phyloP scores from a whole-genome alignment of 2,329 filamentous ascomycete genomes.

The Furcasterigmium sp. region DNA sequence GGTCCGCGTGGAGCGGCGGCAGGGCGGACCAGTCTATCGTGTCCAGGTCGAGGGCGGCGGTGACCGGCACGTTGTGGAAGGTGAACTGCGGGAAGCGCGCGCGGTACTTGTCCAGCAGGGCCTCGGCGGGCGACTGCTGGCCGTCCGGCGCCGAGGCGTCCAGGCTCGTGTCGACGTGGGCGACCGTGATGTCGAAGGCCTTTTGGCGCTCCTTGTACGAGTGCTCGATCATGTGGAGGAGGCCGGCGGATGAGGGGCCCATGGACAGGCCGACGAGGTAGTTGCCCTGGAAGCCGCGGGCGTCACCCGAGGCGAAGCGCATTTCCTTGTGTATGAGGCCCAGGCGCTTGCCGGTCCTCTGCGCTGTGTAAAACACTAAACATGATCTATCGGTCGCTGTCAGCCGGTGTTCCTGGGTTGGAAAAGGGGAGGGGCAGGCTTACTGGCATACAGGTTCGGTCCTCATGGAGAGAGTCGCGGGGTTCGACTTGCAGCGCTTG shows the following conservation, averaged over 20 bases:
- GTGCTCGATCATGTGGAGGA: slow-evolving; percentile 72
- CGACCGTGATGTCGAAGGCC: slow-evolving; percentile 62
- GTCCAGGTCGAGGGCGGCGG: slow-evolving; percentile 49
- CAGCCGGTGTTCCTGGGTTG: slow-evolving; percentile 6
- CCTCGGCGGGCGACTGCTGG: slow-evolving; percentile 26
- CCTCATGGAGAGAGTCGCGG: slow-evolving; percentile 14
- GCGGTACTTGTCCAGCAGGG: slow-evolving; percentile 48
- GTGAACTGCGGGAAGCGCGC: slow-evolving; percentile 59
- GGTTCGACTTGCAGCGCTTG: slow-evolving; percentile 14
- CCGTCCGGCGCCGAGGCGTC: slow-evolving; percentile 2
- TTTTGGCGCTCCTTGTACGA: slow-evolving; percentile 58
- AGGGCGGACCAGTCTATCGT: slow-evolving; percentile 51
- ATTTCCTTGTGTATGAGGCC: slow-evolving; percentile 45
- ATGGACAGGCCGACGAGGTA: slow-evolving; percentile 79
- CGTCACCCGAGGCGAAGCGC: slow-evolving; percentile 27
- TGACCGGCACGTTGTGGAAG: slow-evolving; percentile 60
- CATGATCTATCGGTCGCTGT: slow-evolving; percentile 42
- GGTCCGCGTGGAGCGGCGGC: slow-evolving; percentile 15
- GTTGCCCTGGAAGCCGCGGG: slow-evolving; percentile 18
- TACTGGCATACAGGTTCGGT: slow-evolving; percentile 20
- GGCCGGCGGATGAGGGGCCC: slow-evolving; percentile 71
- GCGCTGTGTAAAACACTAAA: slow-evolving; percentile 70
- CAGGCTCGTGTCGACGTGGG: slow-evolving; percentile 46
- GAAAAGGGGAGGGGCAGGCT: slow-evolving; percentile 1
- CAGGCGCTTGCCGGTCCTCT: slow-evolving; percentile 73